Conservation (phyloP, 1,284 basidiomycete genomes). For the Acaromyces ingoldii region DNA sequence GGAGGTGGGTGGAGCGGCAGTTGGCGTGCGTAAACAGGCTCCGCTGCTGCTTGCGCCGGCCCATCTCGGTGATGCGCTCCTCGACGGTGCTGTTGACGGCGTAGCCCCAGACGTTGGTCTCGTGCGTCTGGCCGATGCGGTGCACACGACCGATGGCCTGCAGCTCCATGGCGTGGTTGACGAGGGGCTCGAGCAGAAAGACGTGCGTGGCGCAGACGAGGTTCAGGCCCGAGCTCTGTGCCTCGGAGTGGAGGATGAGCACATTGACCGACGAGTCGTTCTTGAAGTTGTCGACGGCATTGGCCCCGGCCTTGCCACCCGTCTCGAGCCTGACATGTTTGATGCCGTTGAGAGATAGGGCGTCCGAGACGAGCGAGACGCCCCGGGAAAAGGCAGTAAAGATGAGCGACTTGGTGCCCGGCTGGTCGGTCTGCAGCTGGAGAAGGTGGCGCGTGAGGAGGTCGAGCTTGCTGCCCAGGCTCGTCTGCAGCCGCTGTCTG, state of each 20-base stretch:
- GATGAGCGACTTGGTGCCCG: conserved; percentile 40
- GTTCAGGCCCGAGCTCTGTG: conserved; percentile 43
- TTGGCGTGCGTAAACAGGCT: conserved; percentile 7
- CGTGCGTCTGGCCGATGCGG: conserved; percentile 43
- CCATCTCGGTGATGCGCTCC: conserved; percentile 12
- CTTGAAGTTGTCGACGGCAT: conserved; percentile 25
- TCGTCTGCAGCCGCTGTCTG: too few relatives aligned
- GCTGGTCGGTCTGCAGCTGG: conserved; percentile 13
- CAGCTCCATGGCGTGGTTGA: conserved; percentile 40
- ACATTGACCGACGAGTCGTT: conserved; percentile 24
- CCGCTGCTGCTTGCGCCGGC: conserved; percentile 5
- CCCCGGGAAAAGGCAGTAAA: conserved; percentile 47
- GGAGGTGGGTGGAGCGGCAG: conserved; percentile 13
- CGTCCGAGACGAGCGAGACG: conserved; percentile 37
- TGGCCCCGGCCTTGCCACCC: conserved; percentile 20
- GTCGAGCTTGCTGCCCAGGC: conserved; percentile 44
- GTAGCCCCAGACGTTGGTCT: conserved; percentile 38
- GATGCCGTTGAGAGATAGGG: conserved; percentile 37
- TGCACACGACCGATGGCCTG: conserved; percentile 46
- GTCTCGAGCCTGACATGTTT: conserved; percentile 26
- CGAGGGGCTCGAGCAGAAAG: conserved; percentile 43
- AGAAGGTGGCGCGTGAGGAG: conserved; percentile 31
- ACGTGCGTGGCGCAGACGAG: conserved; percentile 37
- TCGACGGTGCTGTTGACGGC: conserved; percentile 44
- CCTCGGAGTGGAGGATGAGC: conserved; percentile 46